Conservation (phyloP, 2,329 filamentous ascomycete species). For the Coniella lustricola region DNA sequence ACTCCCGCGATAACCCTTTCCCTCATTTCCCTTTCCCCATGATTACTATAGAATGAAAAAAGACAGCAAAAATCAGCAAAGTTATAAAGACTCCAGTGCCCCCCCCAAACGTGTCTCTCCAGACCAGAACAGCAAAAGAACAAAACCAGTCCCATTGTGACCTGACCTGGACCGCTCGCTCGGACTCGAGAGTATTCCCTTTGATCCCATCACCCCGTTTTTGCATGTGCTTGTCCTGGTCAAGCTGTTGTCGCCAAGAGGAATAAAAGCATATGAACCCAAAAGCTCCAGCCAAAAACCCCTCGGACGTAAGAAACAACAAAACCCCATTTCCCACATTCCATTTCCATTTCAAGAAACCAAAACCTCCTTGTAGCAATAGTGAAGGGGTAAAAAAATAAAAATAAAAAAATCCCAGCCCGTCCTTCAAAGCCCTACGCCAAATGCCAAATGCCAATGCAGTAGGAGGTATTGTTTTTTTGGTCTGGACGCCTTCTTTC, state of each 20-base stretch:
- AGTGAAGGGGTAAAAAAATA: too few species aligned
- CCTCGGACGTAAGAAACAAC: too few species aligned
- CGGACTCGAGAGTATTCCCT: neutral
- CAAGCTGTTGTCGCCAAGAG: neutral
- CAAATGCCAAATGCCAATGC: slow-evolving; percentile 17
- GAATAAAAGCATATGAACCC: too few species aligned
- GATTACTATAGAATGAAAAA: too few species aligned
- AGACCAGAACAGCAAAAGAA: too few species aligned
- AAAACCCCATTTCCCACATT: neutral
- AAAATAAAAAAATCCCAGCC: slow-evolving; percentile 3
- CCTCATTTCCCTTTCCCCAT: neutral
- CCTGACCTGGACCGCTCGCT: neutral
- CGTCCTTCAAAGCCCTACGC: slow-evolving; percentile 12
- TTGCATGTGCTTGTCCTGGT: neutral
- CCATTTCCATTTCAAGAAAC: slow-evolving; percentile 11
- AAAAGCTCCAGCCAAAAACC: too few species aligned
- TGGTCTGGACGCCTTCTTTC: slow-evolving; percentile 16
- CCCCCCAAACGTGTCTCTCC: too few species aligned
- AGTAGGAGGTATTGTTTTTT: slow-evolving; percentile 15
- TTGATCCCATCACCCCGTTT: neutral
- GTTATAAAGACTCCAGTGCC: too few species aligned
- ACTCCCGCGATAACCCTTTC: neutral
- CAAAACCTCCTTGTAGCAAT: slow-evolving; percentile 7
- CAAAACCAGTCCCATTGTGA: too few species aligned
- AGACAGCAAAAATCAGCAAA: too few species aligned